Conservation (phyloP, 139 green algal species). For the Ettlia oleoabundans region DNA sequence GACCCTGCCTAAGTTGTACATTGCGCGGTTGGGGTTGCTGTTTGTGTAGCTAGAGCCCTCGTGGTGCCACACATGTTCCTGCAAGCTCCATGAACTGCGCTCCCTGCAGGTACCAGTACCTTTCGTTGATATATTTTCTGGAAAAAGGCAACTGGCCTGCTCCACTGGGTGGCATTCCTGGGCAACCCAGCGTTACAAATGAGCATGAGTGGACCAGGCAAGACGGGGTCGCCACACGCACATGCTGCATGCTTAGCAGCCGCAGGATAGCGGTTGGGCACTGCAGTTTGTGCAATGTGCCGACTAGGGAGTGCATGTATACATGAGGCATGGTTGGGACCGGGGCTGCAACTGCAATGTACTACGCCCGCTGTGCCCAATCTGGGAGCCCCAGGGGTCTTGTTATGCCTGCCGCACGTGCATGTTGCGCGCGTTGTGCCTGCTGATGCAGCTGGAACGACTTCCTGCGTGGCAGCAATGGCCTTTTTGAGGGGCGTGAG, state of each 20-base stretch:
- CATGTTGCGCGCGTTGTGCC: too few species aligned
- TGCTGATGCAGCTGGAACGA: conserved; percentile 30
- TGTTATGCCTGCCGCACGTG: too few species aligned
- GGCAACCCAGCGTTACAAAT: conserved; percentile 17
- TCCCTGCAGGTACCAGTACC: conserved; percentile 27
- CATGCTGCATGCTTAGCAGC: too few species aligned
- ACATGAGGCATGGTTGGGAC: too few species aligned
- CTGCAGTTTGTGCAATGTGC: too few species aligned
- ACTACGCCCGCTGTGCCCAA: too few species aligned
- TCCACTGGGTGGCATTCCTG: neutral
- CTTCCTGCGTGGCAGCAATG: conserved; percentile 7
- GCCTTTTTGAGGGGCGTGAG: conserved; percentile 21
- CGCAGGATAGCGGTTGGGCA: too few species aligned
- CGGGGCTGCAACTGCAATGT: too few species aligned
- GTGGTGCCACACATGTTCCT: too few species aligned
- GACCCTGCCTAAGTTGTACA: neutral
- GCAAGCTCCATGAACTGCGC: too few species aligned
- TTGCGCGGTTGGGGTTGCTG: neutral
- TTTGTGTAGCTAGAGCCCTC: neutral
- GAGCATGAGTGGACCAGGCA: conserved; percentile 30
- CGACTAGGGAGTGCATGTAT: too few species aligned
- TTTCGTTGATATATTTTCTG: conserved; percentile 17
- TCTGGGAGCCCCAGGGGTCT: too few species aligned
- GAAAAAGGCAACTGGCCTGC: conserved; percentile 3
- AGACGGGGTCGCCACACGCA: neutral